Evolutionary conservation across 78 protist species (phyloP).

Genomic region (Dictyostelium purpureum): DNA sequence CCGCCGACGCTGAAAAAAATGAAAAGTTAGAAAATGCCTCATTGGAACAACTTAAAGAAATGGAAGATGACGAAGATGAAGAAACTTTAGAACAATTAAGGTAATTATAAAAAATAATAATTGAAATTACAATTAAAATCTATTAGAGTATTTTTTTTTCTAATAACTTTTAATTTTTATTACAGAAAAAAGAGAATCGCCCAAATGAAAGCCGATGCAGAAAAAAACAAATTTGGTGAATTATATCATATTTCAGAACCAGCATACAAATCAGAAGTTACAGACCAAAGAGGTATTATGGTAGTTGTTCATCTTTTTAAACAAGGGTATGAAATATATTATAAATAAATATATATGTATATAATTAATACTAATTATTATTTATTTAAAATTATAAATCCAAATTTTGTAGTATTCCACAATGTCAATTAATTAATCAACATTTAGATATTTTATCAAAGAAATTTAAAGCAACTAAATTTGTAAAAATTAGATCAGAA

Average conservation of each 20-base stretch:
- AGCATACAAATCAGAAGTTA: conserved; percentile 69
- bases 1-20: conserved; percentile 31
- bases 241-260: conserved; percentile 73
- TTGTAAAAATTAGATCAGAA: conserved; percentile 82
- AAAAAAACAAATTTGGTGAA: conserved; percentile 70
- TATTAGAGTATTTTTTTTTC: no score
- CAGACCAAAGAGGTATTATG: conserved; percentile 51
- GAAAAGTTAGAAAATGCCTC: conserved; percentile 68
- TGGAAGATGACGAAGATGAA: conserved; percentile 77
- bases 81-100: conserved; percentile 40
- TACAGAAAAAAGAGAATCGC: conserved; percentile 65
- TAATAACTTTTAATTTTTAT: no score
- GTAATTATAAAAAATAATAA: not conserved
- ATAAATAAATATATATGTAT: not conserved
- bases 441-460: conserved; percentile 67
- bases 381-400: not conserved
- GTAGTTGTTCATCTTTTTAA: conserved; percentile 82
- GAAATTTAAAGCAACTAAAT: conserved; percentile 84
- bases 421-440: conserved; percentile 64
- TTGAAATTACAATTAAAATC: not conserved
- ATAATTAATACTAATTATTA: not conserved
- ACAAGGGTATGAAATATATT: conserved; percentile 43
- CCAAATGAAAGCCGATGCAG: conserved; percentile 60
- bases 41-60: conserved; percentile 37
- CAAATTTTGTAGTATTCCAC: conserved; percentile 56